Conservation (phyloP, 805 yeast genomes). For the Torulaspora maleeae region DNA sequence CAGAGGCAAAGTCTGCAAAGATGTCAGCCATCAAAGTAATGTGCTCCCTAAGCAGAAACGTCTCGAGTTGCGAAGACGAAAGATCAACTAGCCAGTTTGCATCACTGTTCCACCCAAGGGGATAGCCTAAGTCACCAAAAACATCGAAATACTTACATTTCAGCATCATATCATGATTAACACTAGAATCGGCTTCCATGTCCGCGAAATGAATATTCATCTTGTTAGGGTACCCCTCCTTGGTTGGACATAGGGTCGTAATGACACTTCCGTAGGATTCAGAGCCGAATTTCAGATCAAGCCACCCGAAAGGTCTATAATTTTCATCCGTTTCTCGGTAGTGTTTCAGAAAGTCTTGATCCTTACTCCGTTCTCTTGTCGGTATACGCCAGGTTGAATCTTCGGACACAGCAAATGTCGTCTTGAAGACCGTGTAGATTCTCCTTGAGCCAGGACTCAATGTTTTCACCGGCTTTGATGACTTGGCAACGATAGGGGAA, state of each 20-base stretch:
- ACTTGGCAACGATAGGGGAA: slow-evolving; percentile 62
- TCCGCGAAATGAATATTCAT: slow-evolving; percentile 44
- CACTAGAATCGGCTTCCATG: slow-evolving; percentile 72
- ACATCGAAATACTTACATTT: slow-evolving; percentile 55
- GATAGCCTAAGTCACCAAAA: slow-evolving; percentile 57
- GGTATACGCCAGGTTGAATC: slow-evolving; percentile 73
- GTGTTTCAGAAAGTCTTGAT: slow-evolving; percentile 40
- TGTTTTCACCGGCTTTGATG: slow-evolving; percentile 43
- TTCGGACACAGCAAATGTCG: slow-evolving; percentile 56
- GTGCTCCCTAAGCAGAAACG: slow-evolving; percentile 80
- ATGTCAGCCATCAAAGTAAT: slow-evolving; percentile 66
- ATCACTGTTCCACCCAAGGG: slow-evolving; percentile 78
- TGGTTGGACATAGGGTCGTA: slow-evolving; percentile 50
- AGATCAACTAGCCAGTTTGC: slow-evolving; percentile 63
- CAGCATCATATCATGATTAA: slow-evolving; percentile 79
- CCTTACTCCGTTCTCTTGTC: slow-evolving; percentile 78
- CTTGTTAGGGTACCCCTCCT: slow-evolving; percentile 51
- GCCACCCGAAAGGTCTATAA: slow-evolving; percentile 83
- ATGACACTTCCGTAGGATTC: slow-evolving; percentile 47
- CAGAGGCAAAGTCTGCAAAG: slow-evolving; percentile 69
- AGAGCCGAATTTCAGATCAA: slow-evolving; percentile 60
- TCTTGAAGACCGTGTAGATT: slow-evolving; percentile 49
- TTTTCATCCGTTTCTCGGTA: slow-evolving; percentile 35
- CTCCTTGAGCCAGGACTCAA: slow-evolving; percentile 50
- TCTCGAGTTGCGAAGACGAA: slow-evolving; percentile 46